phyloP scores from a whole-genome alignment of 257 asterid species.

The Leptodermis oblonga region DNA sequence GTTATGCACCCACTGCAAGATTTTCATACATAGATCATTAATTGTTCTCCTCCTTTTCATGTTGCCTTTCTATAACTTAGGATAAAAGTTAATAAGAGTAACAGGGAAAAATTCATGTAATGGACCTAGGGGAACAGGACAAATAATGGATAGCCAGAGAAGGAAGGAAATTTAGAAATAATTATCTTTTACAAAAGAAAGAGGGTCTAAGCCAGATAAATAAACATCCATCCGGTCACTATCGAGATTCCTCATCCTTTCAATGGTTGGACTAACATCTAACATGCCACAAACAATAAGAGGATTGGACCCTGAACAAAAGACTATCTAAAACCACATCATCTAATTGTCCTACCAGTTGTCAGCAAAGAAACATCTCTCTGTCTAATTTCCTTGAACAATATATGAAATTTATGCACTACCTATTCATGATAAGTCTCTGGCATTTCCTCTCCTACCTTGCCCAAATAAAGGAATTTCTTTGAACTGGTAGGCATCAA shows the following conservation, averaged over 20 bases:
- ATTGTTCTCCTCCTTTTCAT: neutral
- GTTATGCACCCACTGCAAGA: constrained; percentile 93
- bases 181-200: no score
- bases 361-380: neutral
- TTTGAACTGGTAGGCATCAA: neutral
- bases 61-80: neutral
- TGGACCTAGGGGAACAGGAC: neutral
- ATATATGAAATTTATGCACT: neutral
- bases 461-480: neutral
- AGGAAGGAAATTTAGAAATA: neutral
- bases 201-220: neutral
- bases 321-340: neutral
- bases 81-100: neutral
- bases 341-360: neutral
- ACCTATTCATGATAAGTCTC: neutral
- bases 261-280: neutral
- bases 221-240: neutral
- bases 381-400: no score
- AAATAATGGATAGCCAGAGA: neutral
- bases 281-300: neutral
- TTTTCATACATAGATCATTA: constrained; percentile 10
- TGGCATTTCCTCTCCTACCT: neutral
- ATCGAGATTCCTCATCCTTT: neutral
- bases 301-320: neutral
- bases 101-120: neutral